Evolutionary conservation across 129 eudicot species (phyloP).

Genomic region (Lonicera japonica): DNA sequence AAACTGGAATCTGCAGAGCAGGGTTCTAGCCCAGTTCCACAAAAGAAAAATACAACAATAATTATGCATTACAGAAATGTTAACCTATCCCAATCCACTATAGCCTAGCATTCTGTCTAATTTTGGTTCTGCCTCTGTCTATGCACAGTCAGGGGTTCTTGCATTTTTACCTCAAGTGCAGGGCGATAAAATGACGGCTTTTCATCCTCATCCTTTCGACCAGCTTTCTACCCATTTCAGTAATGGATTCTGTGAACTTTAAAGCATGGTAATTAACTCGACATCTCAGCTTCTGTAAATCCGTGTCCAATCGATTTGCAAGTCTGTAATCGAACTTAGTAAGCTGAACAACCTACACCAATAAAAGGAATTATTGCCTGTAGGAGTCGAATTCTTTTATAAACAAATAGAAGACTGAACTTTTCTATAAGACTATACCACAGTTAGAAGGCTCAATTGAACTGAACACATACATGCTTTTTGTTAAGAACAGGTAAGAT

Average conservation of each 20-base stretch:
- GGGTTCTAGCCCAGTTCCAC: neutral
- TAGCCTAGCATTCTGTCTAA: too few species aligned
- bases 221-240: conserved; percentile 54
- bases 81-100: too few species aligned
- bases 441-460: neutral
- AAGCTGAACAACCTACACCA: conserved; percentile 61
- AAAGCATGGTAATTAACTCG: conserved; percentile 75
- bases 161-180: conserved; percentile 54
- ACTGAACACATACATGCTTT: conserved; percentile 38
- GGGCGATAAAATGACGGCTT: conserved; percentile 57
- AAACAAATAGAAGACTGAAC: neutral
- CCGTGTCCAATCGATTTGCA: conserved; percentile 47
- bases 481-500: conserved; percentile 53
- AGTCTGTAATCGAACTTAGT: conserved; percentile 74
- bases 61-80: neutral
- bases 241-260: conserved; percentile 56
- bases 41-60: neutral
- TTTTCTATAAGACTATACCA: neutral
- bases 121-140: too few species aligned
- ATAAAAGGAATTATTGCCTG: neutral
- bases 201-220: conserved; percentile 71
- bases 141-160: too few species aligned
- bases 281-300: conserved; percentile 71
- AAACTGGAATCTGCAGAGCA: too few species aligned
- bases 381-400: conserved; percentile 2